Base-by-base conservation (phyloP, 2,329 filamentous ascomycete genomes). In the Neofusicoccum sp. region DNA sequence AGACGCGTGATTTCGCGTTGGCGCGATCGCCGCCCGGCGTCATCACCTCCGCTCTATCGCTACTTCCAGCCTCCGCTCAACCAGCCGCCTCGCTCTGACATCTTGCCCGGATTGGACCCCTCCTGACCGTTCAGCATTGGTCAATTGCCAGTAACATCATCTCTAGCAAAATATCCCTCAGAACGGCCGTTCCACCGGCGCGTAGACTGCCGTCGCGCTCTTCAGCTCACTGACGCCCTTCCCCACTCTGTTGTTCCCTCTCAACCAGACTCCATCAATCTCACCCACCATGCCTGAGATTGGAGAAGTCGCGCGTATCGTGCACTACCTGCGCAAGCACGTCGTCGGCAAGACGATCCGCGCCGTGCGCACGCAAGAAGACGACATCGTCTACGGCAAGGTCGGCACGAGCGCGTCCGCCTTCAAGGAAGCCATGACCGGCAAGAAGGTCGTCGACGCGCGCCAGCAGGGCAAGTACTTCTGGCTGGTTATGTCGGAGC, bases 401-500 rank as follows among this genome's bases (percentile, higher is more conserved):
- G 93, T 88, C 22, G 93, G 93, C 34, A 96, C 91, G 0, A 91
- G 85, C 16, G 91, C 89, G 0, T 76, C 85, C 0, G 89, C 89
- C 34, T 93, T 99, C 66, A 82, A 91, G 69, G 84, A 86, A 61
- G 87, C 89, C 1, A 81, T 97, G 71, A 83, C 83, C 3, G 92
- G 92, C 4, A 94, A 90, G 71, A 92, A 87, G 71, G 87, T 90
- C 36, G 70, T 84, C 44, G 84, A 83, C 61, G 91, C 90, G 3
- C 91, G 90, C 3, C 92, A 90, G 64, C 95, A 97, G 74, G 95
- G 95, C 8, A 99, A 98, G 84, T 98, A 98, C 74, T 98, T 99
- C 76, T 99, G 95, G 83, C 82, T 98, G 28, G 88, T 92, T 41
- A 90, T 91, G 85, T 84, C 85, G 31, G 84, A 85, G 8, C 85